Base-by-base conservation (phyloP, 306 rosid genomes). In the Lathyrus aphaca region DNA sequence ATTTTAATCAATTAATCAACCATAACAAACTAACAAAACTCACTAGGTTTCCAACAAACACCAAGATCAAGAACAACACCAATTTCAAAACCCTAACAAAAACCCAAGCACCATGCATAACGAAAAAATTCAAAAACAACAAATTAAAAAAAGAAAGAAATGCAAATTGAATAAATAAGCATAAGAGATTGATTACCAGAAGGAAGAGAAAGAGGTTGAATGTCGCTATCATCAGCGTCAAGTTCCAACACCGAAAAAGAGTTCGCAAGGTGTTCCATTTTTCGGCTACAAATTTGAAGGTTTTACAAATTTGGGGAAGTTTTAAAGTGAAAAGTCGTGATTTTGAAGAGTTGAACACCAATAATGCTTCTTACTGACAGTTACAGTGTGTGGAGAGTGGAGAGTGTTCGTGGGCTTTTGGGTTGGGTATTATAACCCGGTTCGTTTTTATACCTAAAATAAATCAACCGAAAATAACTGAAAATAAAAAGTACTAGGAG, bases 201-300 rank as follows among this genome's bases (percentile, higher is more conserved):
- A 74, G 38, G 65, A 18, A 58, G 23, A 70, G 72, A 1, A n/a
- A 45, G 21, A 4, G 78, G 44, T 14, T 19, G 69, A 16, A 74
- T 30, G 16, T 49, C 40, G 70, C 64, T 74, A 71, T 92, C 93
- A 27, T 86, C 92, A 13, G 61, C 92, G 18, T 89, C 98, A 8
- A 92, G 82, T 54, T 82, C 88, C 46, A 89, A 75, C 30, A 83
- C 82, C 18, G 95, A 84, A 81, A 92, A 89, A 2, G 85, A 80
- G 62, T 92, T 89, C 9, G 66, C 21, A 18, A 89, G 42, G n/a
- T 21, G 12, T 75, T 85, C 98, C 90, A 87, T 75, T 71, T 70
- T 15, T 59, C 6, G 18, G 16, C 17, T 57, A 21, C 32, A 8
- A 46, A 10, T 17, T 6, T 32, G 7, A 32, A 32, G 8, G 6